Percentiles rank a stretch among this genome's conserved stretches.
phyloP scores from a whole-genome alignment of 495 filamentous ascomycete genomes.

The Hypoxylon fuscum region DNA sequence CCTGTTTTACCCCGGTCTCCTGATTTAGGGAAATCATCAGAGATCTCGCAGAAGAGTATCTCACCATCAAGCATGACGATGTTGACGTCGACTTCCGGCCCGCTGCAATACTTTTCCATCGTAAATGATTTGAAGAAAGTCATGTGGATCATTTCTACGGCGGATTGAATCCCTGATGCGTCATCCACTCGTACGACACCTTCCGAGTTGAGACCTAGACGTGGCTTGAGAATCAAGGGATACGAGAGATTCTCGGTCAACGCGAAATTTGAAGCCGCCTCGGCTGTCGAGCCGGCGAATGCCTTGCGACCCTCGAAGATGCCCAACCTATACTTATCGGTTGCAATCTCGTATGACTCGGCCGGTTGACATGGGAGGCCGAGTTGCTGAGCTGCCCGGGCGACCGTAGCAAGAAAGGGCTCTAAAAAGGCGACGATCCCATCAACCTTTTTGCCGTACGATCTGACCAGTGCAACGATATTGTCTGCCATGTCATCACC shows the following conservation, averaged over 20 bases:
- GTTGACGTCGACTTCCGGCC: slow-evolving; percentile 65
- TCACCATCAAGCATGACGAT: slow-evolving; percentile 60
- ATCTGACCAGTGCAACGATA: slow-evolving; percentile 43
- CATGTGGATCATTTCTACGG: slow-evolving; percentile 40
- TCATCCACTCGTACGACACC: slow-evolving; percentile 53
- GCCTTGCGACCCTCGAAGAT: slow-evolving; percentile 45
- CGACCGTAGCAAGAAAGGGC: slow-evolving; percentile 50
- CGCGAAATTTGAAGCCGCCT: slow-evolving; percentile 20
- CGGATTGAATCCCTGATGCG: slow-evolving; percentile 38
- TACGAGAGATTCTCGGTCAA: slow-evolving; percentile 37
- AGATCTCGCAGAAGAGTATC: slow-evolving; percentile 59
- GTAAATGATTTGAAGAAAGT: slow-evolving; percentile 35
- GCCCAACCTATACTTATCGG: slow-evolving; percentile 55
- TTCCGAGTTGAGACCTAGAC: slow-evolving; percentile 52
- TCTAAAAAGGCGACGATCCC: slow-evolving; percentile 53
- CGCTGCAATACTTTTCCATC: slow-evolving; percentile 42
- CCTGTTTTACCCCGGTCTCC: slow-evolving; percentile 47
- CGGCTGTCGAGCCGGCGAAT: slow-evolving; percentile 32
- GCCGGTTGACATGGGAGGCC: slow-evolving; percentile 46
- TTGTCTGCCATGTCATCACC: slow-evolving; percentile 45
- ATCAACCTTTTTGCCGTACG: slow-evolving; percentile 48
- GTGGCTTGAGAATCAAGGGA: slow-evolving; percentile 59
- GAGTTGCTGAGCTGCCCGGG: slow-evolving; percentile 44
- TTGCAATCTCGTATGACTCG: slow-evolving; percentile 51
- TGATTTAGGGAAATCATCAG: slow-evolving; percentile 60